Evolutionary conservation across 2,329 filamentous ascomycete genomes (phyloP).

Genomic region (Fusarium sambucinum): DNA sequence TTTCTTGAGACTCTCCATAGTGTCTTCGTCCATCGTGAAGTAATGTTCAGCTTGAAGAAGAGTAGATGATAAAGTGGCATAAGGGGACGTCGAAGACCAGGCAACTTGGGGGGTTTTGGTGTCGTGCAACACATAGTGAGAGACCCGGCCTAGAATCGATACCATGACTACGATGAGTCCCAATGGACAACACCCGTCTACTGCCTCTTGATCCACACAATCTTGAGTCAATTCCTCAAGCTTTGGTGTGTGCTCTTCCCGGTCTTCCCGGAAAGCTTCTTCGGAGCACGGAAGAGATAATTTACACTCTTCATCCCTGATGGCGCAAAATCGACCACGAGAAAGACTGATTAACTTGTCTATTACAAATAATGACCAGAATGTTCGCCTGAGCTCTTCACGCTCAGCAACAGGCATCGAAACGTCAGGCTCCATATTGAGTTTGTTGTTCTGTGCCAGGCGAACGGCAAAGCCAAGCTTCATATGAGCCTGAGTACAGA

Average conservation of each 20-base stretch:
- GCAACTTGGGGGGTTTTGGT: not conserved
- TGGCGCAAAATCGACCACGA: slow-evolving; percentile 15
- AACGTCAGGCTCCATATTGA: slow-evolving; percentile 1
- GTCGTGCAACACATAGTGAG: slow-evolving; percentile 11
- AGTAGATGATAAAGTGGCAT: slow-evolving; percentile 3
- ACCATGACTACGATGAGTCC: slow-evolving; percentile 11
- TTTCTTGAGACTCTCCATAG: not conserved
- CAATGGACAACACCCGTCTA: slow-evolving; percentile 7
- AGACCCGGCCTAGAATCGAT: slow-evolving; percentile 13
- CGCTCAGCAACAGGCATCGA: not conserved
- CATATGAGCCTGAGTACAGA: slow-evolving; percentile 25
- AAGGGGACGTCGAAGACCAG: slow-evolving; percentile 8
- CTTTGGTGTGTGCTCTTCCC: not conserved
- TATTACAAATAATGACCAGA: slow-evolving; percentile 13
- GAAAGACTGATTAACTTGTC: slow-evolving; percentile 20
- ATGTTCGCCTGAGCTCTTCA: slow-evolving; percentile 6
- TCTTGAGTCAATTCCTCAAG: slow-evolving; percentile 1
- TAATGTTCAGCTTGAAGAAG: slow-evolving; percentile 15
- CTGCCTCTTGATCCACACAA: slow-evolving; percentile 9
- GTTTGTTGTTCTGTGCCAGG: slow-evolving; percentile 14
- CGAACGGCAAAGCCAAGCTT: slow-evolving; percentile 22
- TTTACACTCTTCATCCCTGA: slow-evolving; percentile 19
- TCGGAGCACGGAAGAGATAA: slow-evolving; percentile 8
- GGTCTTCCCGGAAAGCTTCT: slow-evolving; percentile 2
- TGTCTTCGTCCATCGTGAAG: slow-evolving; percentile 17